A percentile compares a stretch with the other conserved stretches of the same genome.
Conservation (phyloP, 208 protist species). For the Trichomonas vaginalis region DNA sequence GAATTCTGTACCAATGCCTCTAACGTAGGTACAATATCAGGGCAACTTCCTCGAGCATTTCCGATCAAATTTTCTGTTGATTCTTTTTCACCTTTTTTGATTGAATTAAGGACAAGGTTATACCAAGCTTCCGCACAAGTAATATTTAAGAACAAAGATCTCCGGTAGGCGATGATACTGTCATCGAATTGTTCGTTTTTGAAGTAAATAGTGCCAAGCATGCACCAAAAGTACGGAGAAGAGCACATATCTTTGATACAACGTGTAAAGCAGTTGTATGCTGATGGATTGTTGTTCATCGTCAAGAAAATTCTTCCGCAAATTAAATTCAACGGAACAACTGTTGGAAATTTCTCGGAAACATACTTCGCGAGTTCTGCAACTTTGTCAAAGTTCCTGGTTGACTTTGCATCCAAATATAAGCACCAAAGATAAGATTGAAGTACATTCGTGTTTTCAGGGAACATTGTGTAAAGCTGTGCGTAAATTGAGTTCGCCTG, state of each 20-base stretch:
- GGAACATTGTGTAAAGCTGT: not conserved
- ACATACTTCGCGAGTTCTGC: not conserved
- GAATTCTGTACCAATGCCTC: not conserved
- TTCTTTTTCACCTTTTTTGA: not conserved
- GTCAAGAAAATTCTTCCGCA: not conserved
- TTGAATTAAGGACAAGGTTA: not conserved
- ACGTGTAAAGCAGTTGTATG: not conserved
- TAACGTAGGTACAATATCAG: not conserved
- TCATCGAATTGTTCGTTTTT: not conserved
- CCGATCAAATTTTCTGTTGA: not conserved
- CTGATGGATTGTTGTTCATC: not conserved
- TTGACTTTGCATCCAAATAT: not conserved
- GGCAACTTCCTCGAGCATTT: not conserved
- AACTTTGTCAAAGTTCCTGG: not conserved
- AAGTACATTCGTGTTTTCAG: not conserved
- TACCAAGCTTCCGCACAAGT: not conserved
- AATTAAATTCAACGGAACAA: not conserved
- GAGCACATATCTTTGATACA: not conserved
- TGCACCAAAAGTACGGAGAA: not conserved
- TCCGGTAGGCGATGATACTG: not conserved
- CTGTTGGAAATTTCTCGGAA: not conserved
- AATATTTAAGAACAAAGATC: not conserved
- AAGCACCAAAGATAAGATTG: not conserved
- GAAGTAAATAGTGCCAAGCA: not conserved
- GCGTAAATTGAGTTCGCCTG: not conserved